Evolutionary conservation across 1,284 basidiomycete species (phyloP).

Genomic region (Cutaneotrichosporon sp.): DNA sequence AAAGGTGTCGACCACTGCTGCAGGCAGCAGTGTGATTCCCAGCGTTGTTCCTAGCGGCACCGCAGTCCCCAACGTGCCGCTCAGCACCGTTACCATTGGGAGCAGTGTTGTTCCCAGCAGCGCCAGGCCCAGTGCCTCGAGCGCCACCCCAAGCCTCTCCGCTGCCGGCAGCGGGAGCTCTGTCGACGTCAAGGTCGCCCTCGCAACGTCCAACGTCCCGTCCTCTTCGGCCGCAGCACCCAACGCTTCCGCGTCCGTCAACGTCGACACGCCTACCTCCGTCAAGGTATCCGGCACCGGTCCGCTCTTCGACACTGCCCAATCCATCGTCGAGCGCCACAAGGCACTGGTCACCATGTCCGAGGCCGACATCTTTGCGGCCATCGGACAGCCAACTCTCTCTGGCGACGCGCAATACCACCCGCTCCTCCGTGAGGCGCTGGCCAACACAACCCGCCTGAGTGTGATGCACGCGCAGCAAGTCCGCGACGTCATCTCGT

Average conservation of each 20-base stretch:
- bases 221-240: no score
- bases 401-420: not conserved
- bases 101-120: not conserved
- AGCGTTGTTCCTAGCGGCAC: no score
- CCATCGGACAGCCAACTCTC: not conserved
- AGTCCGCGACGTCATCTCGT: constrained; percentile 1
- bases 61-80: no score
- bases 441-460: constrained; percentile 3
- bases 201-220: not conserved
- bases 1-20: not conserved
- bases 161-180: not conserved
- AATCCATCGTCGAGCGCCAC: not conserved
- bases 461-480: constrained; percentile 2
- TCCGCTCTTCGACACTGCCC: not conserved
- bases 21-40: not conserved
- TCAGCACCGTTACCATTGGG: no score
- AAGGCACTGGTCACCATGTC: not conserved
- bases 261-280: not conserved
- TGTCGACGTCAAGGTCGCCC: not conserved
- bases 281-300: not conserved
- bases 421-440: not conserved
- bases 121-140: not conserved
- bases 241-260: not conserved
- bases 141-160: not conserved
- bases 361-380: constrained; percentile 2